phyloP scores from a whole-genome alignment of 202 grass and related monocot species.

The Eragrostis tef region DNA sequence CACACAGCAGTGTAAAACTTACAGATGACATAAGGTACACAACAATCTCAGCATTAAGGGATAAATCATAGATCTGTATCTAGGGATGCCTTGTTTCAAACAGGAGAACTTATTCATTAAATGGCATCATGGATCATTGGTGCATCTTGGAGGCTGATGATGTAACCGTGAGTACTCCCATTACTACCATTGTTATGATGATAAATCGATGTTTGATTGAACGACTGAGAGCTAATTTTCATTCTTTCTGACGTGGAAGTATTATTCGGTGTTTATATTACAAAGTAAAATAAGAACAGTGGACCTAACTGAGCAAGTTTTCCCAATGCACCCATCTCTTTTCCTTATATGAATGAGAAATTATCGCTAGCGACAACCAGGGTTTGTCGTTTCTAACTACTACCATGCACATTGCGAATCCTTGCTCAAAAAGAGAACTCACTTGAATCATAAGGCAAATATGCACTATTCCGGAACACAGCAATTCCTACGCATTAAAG shows the following conservation, averaged over 20 bases:
- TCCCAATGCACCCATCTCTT: not conserved
- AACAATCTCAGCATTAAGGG: not conserved
- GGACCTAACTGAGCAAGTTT: no score
- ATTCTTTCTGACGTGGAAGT: no score
- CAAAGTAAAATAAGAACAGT: no score
- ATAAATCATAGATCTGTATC: slow-evolving; percentile 35
- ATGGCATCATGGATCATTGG: slow-evolving; percentile 21
- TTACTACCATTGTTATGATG: no score
- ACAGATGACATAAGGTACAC: slow-evolving; percentile 5
- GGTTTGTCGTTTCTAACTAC: not conserved
- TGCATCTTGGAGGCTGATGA: not conserved
- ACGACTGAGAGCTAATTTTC: slow-evolving; percentile 44
- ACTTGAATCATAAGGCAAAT: not conserved
- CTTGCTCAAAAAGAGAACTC: not conserved
- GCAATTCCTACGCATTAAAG: not conserved
- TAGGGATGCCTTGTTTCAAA: not conserved
- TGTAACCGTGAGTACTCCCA: not conserved
- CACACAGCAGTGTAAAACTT: not conserved
- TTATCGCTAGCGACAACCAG: no score
- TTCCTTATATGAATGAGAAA: not conserved
- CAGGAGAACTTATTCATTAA: not conserved
- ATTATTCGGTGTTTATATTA: no score
- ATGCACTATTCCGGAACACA: not conserved
- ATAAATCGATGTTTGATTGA: no score
- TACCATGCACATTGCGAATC: not conserved